phyloP scores from a whole-genome alignment of 345 rosid genomes.

The Geranium rotundifolium region DNA sequence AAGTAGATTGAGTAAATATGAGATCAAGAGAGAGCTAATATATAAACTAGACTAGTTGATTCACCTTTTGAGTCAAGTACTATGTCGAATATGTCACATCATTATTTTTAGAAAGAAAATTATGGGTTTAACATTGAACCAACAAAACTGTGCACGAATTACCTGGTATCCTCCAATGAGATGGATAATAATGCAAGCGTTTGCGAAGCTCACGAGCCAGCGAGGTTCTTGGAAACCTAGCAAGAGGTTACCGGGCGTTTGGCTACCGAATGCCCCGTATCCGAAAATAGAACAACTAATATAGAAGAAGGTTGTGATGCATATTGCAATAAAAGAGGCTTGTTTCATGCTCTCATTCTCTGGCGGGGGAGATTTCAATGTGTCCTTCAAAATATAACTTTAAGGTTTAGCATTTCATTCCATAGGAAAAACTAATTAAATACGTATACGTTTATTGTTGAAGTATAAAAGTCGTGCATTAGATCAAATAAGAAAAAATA shows the following conservation, averaged over 20 bases:
- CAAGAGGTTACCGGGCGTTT: slow-evolving; percentile 41
- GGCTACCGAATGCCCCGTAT: slow-evolving; percentile 42
- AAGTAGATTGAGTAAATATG: too few species aligned
- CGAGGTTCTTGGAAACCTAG: slow-evolving; percentile 41
- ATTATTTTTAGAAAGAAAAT: too few species aligned
- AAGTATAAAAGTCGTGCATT: too few species aligned
- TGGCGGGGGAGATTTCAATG: slow-evolving; percentile 36
- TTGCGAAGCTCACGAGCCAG: slow-evolving; percentile 45
- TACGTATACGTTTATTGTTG: too few species aligned
- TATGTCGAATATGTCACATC: too few species aligned
- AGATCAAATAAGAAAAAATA: too few species aligned
- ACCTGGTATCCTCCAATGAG: slow-evolving; percentile 49
- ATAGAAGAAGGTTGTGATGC: slow-evolving; percentile 28
- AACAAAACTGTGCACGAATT: neutral
- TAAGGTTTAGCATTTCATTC: neutral
- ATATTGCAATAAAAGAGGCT: slow-evolving; percentile 23
- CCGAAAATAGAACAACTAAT: slow-evolving; percentile 35
- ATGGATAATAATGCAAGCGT: slow-evolving; percentile 37
- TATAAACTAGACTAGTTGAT: too few species aligned
- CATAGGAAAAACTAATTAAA: too few species aligned
- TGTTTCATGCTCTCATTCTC: slow-evolving; percentile 38
- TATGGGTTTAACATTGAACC: too few species aligned
- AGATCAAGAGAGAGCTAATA: too few species aligned
- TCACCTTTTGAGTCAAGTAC: too few species aligned
- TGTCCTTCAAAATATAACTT: slow-evolving; percentile 23